Evolutionary conservation across 148 eudicot species (phyloP), one percentile per base, ranked within the genome.

Genomic region (Salicornia ramosissima): DNA sequence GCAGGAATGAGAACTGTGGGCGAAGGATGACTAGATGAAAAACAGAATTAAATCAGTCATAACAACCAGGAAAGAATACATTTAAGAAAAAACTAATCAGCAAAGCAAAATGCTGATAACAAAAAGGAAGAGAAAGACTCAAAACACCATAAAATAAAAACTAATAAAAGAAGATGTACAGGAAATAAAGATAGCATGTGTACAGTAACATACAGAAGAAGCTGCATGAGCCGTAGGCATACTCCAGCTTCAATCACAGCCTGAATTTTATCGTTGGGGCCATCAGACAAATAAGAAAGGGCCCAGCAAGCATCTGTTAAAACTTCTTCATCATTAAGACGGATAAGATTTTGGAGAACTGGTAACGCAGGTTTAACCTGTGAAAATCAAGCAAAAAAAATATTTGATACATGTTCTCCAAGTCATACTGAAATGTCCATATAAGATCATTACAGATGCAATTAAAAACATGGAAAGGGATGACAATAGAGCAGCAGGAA

Each of bases 231-330:
- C 71, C 96, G 86, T 67, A 79, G 85, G 70, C 94, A 92, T 55
- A 90, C 96, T 69, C 91, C 90, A 56, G 94, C 89, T 43, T 92
- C 94, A 82, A 90, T 90, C 57, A 92, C 97, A 34, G 96, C 88
- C 83, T 92, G 97, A 74, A 90, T 92, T 88, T 85, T 90, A 71
- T 92, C 96, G 85, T 92, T 92, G 51, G 94, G 86, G 12, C 97
- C 97, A 76, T 92, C 94, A 58, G 96, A 92, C 71, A 90, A 89
- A 86, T 90, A 92, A 45, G 97, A 92, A 53, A 92, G 97, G 47
- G 96, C 97, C 96, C 97, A 92, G 73, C 93, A 89, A 45, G 97
- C 91, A 85, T 90, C 96, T 29, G 96, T 92, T 34, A 92, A 74
- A 68, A 92, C 97, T 83, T 92, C 97, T 75, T 88, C 97, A 66